Percentiles rank a stretch among this genome's conserved stretches.
Evolutionary conservation across 2,329 filamentous ascomycete genomes (phyloP).

Genomic region (Davidsoniella virescens): DNA sequence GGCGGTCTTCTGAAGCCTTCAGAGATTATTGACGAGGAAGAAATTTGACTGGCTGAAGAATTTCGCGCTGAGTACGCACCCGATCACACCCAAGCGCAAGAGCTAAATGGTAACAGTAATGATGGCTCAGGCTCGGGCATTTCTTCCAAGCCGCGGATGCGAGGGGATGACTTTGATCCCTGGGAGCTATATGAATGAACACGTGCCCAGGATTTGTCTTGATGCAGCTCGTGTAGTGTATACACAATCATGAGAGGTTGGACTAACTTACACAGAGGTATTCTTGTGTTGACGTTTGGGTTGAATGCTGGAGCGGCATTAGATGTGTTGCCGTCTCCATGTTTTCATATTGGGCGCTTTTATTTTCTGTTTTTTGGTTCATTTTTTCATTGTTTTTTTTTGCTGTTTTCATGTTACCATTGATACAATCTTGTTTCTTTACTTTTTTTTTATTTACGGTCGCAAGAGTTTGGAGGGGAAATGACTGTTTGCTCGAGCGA

Average conservation of each 20-base stretch:
- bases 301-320: too few relatives aligned
- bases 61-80: slow-evolving; percentile 44
- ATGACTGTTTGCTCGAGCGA: too few relatives aligned
- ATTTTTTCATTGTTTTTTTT: not conserved
- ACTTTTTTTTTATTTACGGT: not conserved
- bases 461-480: not conserved
- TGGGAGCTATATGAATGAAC: slow-evolving; percentile 17
- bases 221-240: not conserved
- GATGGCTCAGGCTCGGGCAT: slow-evolving; percentile 3
- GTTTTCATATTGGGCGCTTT: slow-evolving; percentile 1
- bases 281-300: too few relatives aligned
- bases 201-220: not conserved
- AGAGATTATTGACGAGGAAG: slow-evolving; percentile 72
- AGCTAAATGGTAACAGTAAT: slow-evolving; percentile 10
- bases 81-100: slow-evolving; percentile 15
- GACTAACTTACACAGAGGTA: not conserved
- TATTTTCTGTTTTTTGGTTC: not conserved
- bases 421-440: not conserved
- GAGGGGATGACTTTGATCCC: slow-evolving; percentile 12
- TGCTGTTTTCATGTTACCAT: slow-evolving; percentile 1
- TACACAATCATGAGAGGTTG: slow-evolving; percentile 2
- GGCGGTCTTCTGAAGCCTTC: slow-evolving; percentile 91
- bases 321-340: not conserved
- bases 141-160: slow-evolving; percentile 10
- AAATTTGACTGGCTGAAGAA: slow-evolving; percentile 69